These are phyloP conservation scores for Pisolithus tinctorius DNA, from an alignment of 768 basidiomycete genomes.

Conservation along the genomic window DNA sequence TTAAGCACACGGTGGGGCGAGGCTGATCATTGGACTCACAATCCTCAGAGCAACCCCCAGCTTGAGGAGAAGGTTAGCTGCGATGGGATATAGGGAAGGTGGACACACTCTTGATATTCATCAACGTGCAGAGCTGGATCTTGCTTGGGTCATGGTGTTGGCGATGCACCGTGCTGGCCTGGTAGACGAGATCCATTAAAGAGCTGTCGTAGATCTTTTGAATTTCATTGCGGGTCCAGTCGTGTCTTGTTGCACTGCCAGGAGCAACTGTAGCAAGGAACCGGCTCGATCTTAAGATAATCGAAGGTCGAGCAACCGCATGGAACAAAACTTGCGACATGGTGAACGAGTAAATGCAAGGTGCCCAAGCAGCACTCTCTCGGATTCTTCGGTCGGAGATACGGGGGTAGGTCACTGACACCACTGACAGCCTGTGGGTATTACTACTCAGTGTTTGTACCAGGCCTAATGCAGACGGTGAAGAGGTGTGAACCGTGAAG, in stretches of 20 bases:
- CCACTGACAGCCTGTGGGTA: too few relatives aligned
- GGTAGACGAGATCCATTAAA: constrained; percentile 83
- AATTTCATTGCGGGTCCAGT: constrained; percentile 78
- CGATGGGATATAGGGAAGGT: constrained; percentile 16
- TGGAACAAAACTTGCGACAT: constrained; percentile 11
- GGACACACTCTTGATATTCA: constrained; percentile 93
- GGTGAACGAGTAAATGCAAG: not conserved
- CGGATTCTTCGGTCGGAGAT: not conserved
- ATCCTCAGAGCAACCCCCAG: constrained; percentile 93
- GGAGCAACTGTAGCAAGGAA: constrained; percentile 53
- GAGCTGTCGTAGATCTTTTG: constrained; percentile 81
- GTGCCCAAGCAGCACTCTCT: too few relatives aligned
- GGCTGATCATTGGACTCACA: constrained; percentile 46
- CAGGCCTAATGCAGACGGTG: too few relatives aligned
- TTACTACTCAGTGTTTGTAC: too few relatives aligned
- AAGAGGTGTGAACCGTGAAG: too few relatives aligned
- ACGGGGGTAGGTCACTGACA: not conserved
- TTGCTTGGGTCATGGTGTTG: constrained; percentile 82
- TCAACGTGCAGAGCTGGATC: constrained; percentile 92
- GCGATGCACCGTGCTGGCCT: constrained; percentile 78
- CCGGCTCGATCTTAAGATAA: constrained; percentile 29
- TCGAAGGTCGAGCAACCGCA: constrained; percentile 5
- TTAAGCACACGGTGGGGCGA: not conserved
- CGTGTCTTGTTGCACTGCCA: constrained; percentile 36
- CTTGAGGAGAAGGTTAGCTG: constrained; percentile 33